Evolutionary conservation across 768 basidiomycete genomes (phyloP), one percentile per base, ranked within the genome.

Genomic region (Agaricus subrufescens): DNA sequence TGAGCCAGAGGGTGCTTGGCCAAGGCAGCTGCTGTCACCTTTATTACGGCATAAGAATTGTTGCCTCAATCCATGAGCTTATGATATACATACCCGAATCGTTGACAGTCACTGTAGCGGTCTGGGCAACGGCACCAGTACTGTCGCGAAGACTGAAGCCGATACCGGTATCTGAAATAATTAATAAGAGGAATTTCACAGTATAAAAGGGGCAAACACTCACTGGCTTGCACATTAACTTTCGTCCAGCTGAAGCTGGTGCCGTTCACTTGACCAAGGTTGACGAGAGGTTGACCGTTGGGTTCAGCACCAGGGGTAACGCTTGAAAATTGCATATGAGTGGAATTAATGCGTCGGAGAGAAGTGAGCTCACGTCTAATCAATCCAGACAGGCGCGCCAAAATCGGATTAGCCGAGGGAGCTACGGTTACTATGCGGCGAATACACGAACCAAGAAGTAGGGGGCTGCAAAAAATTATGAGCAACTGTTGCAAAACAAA

Each of bases 141-240:
- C 55, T 67, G 63, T 94, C 92, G 65, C 78, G 80, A 59, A 94
- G 58, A 11, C 71, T 75, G 29, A 92, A 66, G 50, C 81, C 84
- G 54, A 92, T 66, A 40, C 61, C 66, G 3, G 77, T 79, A n/a
- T 74, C 85, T 83, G 56, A 0, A 50, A 19, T 55, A 42, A 34
- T 54, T 48, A 46, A 19, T 50, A 34, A 58, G 30, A 49, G 3
- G 43, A 0, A 49, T 14, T 34, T 45, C 34, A 4, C 8, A 48
- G 15, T 25, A 29, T 27, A 25, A 48, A 23, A 10, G 6, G 27
- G 19, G 3, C 23, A 7, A 69, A 74, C 54, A 46, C 29, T 37
- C n/a, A 82, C 87, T 74, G 12, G 71, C 60, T 1, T 76, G 47
- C 37, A 77, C 63, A 72, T 85, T 83, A 51, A 75, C 78, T 0